A percentile compares a stretch with the other conserved stretches of the same genome.
These are phyloP conservation scores for Starmerella cellae DNA, from an alignment of 805 yeast genomes.

Conservation along the genomic window DNA sequence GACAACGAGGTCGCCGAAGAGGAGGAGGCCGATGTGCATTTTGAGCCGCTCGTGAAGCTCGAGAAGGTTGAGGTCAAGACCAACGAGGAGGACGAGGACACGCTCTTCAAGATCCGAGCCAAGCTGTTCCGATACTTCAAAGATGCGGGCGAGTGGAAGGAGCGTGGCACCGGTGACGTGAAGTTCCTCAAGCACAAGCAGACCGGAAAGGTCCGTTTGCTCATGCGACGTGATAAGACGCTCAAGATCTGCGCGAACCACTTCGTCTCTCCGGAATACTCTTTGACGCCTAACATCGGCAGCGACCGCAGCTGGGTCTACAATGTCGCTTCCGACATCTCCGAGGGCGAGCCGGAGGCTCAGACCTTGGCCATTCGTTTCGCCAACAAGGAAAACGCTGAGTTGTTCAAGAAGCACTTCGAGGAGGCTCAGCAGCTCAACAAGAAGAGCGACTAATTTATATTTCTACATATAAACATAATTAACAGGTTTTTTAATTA, in stretches of 20 bases:
- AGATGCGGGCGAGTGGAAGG: constrained; percentile 79
- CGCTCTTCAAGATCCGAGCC: constrained; percentile 74
- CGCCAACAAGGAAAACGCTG: constrained; percentile 54
- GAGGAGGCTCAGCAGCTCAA: constrained; percentile 66
- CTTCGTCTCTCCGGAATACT: constrained; percentile 59
- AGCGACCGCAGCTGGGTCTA: constrained; percentile 98
- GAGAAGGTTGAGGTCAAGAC: constrained; percentile 95
- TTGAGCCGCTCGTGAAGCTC: constrained; percentile 88
- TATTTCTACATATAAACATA: too few relatives aligned
- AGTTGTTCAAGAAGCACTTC: constrained; percentile 83
- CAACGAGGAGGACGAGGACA: constrained; percentile 83
- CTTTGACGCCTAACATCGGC: constrained; percentile 83
- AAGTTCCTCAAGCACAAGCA: constrained; percentile 83
- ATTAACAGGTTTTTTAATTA: too few relatives aligned
- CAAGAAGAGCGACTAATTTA: constrained; percentile 28
- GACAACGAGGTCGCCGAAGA: constrained; percentile 45
- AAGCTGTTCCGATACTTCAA: constrained; percentile 73
- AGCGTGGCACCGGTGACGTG: constrained; percentile 98
- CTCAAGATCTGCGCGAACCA: constrained; percentile 97
- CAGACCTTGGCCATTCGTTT: constrained; percentile 94
- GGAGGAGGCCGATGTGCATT: constrained; percentile 76
- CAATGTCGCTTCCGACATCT: constrained; percentile 81
- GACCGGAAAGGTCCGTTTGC: constrained; percentile 68
- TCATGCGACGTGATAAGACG: constrained; percentile 99
- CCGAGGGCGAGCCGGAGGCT: constrained; percentile 94